phyloP scores from a whole-genome alignment of 257 asterid species.

The Lantana camara region DNA sequence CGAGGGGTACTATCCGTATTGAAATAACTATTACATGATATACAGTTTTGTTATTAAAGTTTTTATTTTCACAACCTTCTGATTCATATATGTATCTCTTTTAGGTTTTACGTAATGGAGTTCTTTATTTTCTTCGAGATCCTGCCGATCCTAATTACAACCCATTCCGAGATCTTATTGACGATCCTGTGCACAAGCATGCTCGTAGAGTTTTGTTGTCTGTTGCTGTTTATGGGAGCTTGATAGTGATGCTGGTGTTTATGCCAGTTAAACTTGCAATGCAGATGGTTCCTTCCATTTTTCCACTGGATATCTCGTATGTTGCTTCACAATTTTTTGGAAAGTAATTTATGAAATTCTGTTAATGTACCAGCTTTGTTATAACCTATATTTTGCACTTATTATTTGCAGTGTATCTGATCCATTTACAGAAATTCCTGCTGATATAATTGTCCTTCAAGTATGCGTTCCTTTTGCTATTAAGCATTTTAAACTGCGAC shows the following conservation, averaged over 20 bases:
- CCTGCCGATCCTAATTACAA: slow-evolving; percentile 99
- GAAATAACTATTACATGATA: not conserved
- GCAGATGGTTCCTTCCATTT: slow-evolving; percentile 85
- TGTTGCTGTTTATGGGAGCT: slow-evolving; percentile 94
- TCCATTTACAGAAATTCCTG: slow-evolving; percentile 98
- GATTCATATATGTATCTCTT: slow-evolving; percentile 27
- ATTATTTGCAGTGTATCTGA: slow-evolving; percentile 78
- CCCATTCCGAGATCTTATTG: slow-evolving; percentile 97
- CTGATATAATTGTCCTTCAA: slow-evolving; percentile 97
- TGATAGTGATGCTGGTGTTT: slow-evolving; percentile 96
- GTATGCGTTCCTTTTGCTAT: slow-evolving; percentile 98
- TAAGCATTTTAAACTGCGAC: slow-evolving; percentile 91
- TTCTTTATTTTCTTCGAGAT: slow-evolving; percentile 95
- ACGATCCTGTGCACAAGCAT: slow-evolving; percentile 99
- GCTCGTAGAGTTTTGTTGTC: slow-evolving; percentile 97
- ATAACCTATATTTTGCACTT: slow-evolving; percentile 6
- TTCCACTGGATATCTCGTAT: slow-evolving; percentile 97
- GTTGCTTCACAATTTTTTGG: slow-evolving; percentile 31
- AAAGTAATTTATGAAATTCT: not conserved
- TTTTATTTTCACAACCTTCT: slow-evolving; percentile 14
- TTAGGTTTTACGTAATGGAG: slow-evolving; percentile 95
- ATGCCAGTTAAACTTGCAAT: slow-evolving; percentile 96
- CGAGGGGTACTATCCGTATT: slow-evolving; percentile 72
- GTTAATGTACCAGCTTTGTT: slow-evolving; percentile 12
- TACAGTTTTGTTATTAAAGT: not conserved